A percentile compares a stretch with the other conserved stretches of the same genome.
Evolutionary conservation across 2,329 filamentous ascomycete species (phyloP).

Genomic region (Trichoderma harzianum): DNA sequence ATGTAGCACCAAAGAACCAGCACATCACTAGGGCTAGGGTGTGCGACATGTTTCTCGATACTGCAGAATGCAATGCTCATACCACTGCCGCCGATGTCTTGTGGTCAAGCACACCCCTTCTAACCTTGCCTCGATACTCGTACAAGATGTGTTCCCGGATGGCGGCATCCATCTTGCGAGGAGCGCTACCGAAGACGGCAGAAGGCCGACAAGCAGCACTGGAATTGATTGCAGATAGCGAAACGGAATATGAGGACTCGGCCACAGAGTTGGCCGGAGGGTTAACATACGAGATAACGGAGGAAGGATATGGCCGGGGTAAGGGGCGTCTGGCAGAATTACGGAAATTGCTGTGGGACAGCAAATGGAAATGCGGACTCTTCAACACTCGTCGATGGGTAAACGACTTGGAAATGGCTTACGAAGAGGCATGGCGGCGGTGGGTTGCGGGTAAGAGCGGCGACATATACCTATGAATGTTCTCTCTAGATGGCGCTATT

Average conservation of each 20-base stretch:
- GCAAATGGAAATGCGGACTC: conserved; percentile 79
- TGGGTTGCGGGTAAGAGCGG: conserved; percentile 88
- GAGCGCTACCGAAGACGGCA: conserved; percentile 71
- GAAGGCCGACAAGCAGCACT: conserved; percentile 65
- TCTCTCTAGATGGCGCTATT: background rate
- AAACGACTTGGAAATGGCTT: conserved; percentile 79
- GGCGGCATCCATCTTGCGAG: conserved; percentile 89
- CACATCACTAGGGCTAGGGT: conserved; percentile 91
- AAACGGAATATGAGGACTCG: conserved; percentile 79
- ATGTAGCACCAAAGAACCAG: conserved; percentile 90
- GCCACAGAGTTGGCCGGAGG: conserved; percentile 65
- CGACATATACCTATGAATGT: conserved; percentile 73
- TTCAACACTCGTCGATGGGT: conserved; percentile 95
- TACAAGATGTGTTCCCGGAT: conserved; percentile 99
- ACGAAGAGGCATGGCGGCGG: conserved; percentile 79
- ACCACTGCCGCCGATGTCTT: conserved; percentile 95
- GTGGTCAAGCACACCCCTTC: conserved; percentile 90
- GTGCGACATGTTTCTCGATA: conserved; percentile 94
- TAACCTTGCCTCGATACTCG: conserved; percentile 85
- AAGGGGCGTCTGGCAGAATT: conserved; percentile 73
- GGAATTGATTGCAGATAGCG: conserved; percentile 74
- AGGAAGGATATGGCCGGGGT: conserved; percentile 49
- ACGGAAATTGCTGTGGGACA: conserved; percentile 75
- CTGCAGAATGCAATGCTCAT: conserved; percentile 96
- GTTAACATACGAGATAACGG: conserved; percentile 54